Evolutionary conservation across 208 protist species (phyloP).

Genomic region (Acanthamoeba sp.): DNA sequence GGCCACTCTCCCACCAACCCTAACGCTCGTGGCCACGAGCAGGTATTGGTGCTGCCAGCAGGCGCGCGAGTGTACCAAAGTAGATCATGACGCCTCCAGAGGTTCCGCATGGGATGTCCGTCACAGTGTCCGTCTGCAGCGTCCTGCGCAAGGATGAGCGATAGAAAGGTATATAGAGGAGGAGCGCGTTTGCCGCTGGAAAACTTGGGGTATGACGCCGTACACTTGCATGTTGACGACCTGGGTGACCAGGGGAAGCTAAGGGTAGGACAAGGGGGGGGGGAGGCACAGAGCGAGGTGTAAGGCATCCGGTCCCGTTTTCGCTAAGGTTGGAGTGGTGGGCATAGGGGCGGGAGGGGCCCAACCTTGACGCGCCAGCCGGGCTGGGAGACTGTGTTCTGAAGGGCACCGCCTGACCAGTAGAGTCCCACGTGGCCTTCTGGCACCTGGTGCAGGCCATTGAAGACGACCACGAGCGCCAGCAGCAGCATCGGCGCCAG

Average conservation of each 20-base stretch:
- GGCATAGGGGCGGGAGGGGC: background rate
- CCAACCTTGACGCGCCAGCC: slow-evolving; percentile 53
- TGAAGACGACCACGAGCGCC: background rate
- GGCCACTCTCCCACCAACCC: too few species aligned
- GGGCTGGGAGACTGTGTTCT: background rate
- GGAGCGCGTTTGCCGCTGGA: too few species aligned
- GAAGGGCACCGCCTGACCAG: slow-evolving; percentile 34
- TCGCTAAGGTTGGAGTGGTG: too few species aligned
- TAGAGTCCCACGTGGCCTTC: slow-evolving; percentile 74
- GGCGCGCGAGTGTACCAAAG: background rate
- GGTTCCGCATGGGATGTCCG: slow-evolving; percentile 63
- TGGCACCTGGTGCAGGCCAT: slow-evolving; percentile 4
- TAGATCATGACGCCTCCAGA: slow-evolving; percentile 65
- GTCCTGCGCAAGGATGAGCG: background rate
- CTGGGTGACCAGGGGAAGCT: slow-evolving; percentile 31
- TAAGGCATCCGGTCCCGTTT: too few species aligned
- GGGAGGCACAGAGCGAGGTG: background rate
- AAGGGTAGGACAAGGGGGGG: background rate
- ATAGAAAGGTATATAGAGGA: background rate
- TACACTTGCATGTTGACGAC: slow-evolving; percentile 45
- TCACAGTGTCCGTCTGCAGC: slow-evolving; percentile 69
- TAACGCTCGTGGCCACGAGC: too few species aligned
- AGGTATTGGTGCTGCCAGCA: background rate
- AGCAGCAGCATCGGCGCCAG: background rate
- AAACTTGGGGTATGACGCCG: background rate